Conservation (phyloP, 1,284 basidiomycete genomes). For the Meira nashicola region DNA sequence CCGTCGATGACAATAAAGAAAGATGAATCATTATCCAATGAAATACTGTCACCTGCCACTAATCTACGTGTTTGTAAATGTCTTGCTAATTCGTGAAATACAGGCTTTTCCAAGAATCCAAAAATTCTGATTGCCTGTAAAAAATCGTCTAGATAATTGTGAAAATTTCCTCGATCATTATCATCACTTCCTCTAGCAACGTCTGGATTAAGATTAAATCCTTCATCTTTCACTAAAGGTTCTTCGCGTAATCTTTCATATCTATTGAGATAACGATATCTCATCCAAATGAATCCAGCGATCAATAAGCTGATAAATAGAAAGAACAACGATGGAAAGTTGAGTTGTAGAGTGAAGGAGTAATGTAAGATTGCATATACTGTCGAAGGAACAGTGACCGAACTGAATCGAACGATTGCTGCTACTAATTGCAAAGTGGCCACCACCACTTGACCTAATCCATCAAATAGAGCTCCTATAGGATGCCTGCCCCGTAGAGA, state of each 20-base stretch:
- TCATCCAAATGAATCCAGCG: slow-evolving; percentile 54
- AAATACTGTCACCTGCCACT: slow-evolving; percentile 46
- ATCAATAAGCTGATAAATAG: slow-evolving; percentile 31
- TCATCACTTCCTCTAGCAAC: slow-evolving; percentile 32
- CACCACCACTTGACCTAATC: slow-evolving; percentile 31
- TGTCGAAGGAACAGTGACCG: slow-evolving; percentile 44
- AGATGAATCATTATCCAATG: slow-evolving; percentile 43
- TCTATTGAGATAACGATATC: slow-evolving; percentile 47
- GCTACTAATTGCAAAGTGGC: slow-evolving; percentile 41
- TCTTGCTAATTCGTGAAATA: slow-evolving; percentile 51
- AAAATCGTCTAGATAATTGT: slow-evolving; percentile 52
- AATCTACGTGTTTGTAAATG: slow-evolving; percentile 49
- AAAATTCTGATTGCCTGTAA: slow-evolving; percentile 52
- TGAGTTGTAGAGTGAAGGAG: slow-evolving; percentile 50
- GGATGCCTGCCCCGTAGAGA: slow-evolving; percentile 6
- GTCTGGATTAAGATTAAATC: slow-evolving; percentile 48
- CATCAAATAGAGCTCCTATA: slow-evolving; percentile 25
- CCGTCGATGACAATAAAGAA: slow-evolving; percentile 53
- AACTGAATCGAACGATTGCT: slow-evolving; percentile 34
- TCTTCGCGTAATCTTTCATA: slow-evolving; percentile 48
- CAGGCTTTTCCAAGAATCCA: slow-evolving; percentile 51
- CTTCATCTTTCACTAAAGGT: slow-evolving; percentile 46
- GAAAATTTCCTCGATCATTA: slow-evolving; percentile 39
- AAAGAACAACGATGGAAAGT: slow-evolving; percentile 42
- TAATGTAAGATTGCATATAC: slow-evolving; percentile 44